These are phyloP conservation scores for Psidium guajava DNA, from an alignment of 345 rosid species.

Conservation along the genomic window DNA sequence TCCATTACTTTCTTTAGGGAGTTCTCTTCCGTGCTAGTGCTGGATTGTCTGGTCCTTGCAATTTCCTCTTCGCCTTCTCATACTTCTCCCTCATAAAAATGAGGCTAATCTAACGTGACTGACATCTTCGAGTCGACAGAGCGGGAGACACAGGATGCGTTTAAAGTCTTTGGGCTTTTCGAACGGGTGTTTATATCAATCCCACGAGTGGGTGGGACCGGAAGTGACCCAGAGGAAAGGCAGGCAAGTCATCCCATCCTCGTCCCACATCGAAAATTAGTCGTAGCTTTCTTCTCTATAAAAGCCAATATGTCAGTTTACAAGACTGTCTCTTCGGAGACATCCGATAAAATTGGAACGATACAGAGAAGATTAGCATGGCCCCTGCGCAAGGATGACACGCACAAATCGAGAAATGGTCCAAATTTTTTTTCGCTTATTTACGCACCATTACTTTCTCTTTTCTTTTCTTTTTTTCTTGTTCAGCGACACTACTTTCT, in stretches of 20 bases:
- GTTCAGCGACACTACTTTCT: not conserved
- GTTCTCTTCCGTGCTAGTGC: not conserved
- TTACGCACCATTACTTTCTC: not conserved
- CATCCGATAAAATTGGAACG: not conserved
- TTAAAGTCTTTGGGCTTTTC: not conserved
- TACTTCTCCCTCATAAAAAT: too few relatives aligned
- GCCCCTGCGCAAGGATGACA: not conserved
- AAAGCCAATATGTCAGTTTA: fast-evolving
- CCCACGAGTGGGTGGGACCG: not conserved
- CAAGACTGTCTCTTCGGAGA: not conserved
- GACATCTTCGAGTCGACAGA: not conserved
- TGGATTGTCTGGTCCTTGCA: not conserved
- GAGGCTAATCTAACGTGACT: not conserved
- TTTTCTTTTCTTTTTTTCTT: too few relatives aligned
- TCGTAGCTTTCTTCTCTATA: not conserved
- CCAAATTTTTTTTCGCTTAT: not conserved
- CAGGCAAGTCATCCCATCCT: not conserved
- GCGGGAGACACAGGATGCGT: not conserved
- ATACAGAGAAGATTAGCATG: not conserved
- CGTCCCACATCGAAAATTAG: not conserved
- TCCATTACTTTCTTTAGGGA: not conserved
- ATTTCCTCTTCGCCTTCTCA: not conserved
- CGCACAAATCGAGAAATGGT: not conserved
- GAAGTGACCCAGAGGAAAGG: not conserved
- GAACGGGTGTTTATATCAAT: not conserved